phyloP scores from a whole-genome alignment of 2,329 filamentous ascomycete species.

The Fusarium clavum region DNA sequence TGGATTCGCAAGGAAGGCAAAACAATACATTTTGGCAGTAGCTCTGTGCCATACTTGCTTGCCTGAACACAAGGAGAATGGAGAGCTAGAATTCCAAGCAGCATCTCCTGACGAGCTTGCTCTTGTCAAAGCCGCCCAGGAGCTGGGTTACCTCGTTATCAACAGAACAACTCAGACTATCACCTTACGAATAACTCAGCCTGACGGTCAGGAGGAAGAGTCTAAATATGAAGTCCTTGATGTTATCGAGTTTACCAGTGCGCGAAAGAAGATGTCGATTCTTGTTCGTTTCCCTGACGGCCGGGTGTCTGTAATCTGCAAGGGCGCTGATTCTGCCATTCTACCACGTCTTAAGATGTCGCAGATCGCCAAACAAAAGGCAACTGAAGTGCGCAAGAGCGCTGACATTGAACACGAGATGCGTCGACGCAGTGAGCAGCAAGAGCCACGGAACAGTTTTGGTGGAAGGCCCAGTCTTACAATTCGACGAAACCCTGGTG shows the following conservation, averaged over 20 bases:
- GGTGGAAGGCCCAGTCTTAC: conserved; percentile 66
- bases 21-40: conserved; percentile 84
- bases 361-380: conserved; percentile 80
- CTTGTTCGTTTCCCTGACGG: conserved; percentile 87
- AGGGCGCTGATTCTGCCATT: conserved; percentile 88
- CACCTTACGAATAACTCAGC: conserved; percentile 59
- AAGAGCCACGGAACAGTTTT: conserved; percentile 66
- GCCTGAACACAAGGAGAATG: conserved; percentile 77
- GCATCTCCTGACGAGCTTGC: conserved; percentile 92
- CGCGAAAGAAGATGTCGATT: conserved; percentile 91
- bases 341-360: conserved; percentile 81
- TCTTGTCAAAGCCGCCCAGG: conserved; percentile 84
- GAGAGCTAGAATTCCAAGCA: conserved; percentile 83
- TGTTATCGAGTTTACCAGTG: conserved; percentile 90
- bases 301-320: conserved; percentile 85
- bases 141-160: conserved; percentile 82
- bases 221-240: conserved; percentile 85
- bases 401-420: conserved; percentile 69
- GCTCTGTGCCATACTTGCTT: conserved; percentile 92
- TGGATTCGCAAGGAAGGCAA: conserved; percentile 80
- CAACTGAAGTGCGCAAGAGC: conserved; percentile 71
- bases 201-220: conserved; percentile 55
- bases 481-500: conserved; percentile 58
- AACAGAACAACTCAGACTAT: conserved; percentile 79
- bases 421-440: conserved; percentile 66